Evolutionary conservation across 202 grass and related monocot species (phyloP).

Genomic region (Eragrostis tef): DNA sequence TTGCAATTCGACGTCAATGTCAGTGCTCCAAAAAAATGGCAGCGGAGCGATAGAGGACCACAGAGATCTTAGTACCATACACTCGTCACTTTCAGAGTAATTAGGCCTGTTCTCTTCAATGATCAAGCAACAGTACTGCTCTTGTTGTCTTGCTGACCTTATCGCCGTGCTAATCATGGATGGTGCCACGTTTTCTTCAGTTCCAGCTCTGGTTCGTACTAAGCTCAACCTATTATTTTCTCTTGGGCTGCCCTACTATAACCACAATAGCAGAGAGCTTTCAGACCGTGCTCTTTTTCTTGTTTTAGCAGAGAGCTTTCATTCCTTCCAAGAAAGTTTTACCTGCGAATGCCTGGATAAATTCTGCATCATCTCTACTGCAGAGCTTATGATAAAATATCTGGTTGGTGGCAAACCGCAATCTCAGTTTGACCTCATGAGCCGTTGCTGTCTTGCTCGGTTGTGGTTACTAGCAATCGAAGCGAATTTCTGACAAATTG

Average conservation of each 20-base stretch:
- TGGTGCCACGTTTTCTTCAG: constrained; percentile 6
- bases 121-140: neutral
- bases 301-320: neutral
- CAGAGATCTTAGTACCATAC: neutral
- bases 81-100: constrained; percentile 36
- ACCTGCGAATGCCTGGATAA: neutral
- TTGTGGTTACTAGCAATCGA: constrained; percentile 6
- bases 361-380: constrained; percentile 19
- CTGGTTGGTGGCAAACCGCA: constrained; percentile 42
- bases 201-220: neutral
- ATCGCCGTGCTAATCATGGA: neutral
- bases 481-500: constrained; percentile 11
- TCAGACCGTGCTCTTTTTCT: neutral
- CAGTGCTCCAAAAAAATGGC: neutral
- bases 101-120: constrained; percentile 22
- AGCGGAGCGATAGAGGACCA: constrained; percentile 2
- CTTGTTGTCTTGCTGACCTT: neutral
- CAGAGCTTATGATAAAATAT: constrained; percentile 31
- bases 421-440: constrained; percentile 27
- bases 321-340: neutral
- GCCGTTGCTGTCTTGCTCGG: neutral
- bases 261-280: constrained; percentile 41
- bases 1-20: neutral
- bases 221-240: constrained; percentile 7
- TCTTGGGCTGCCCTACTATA: neutral